Percentiles rank a stretch among this genome's conserved stretches.
Conservation (phyloP, 2,329 filamentous ascomycete genomes). For the Neofusicoccum cordaticola region DNA sequence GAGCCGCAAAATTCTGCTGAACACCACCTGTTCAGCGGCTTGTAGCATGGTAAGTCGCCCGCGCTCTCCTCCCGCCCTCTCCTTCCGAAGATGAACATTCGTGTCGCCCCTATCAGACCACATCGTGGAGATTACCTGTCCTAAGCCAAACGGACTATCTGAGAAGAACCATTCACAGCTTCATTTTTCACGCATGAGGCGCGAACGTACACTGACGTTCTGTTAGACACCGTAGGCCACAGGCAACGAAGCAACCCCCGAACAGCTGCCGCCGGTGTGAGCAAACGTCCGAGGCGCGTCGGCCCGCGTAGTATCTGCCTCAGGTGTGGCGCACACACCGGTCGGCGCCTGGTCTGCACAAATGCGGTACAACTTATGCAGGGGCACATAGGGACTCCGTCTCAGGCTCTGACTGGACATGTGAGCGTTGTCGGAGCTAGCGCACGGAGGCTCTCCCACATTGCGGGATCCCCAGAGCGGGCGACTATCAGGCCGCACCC, state of each 20-base stretch:
- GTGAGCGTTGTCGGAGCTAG: not conserved
- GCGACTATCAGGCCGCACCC: constrained; percentile 12
- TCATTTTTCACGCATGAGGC: not conserved
- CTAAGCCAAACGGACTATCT: constrained; percentile 25
- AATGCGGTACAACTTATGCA: constrained; percentile 4
- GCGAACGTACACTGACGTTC: not conserved
- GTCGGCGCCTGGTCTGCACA: not conserved
- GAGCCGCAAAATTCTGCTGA: not conserved
- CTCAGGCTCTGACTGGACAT: not conserved
- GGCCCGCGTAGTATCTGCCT: not conserved
- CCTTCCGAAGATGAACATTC: constrained; percentile 30
- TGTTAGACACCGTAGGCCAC: not conserved
- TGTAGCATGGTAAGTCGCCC: constrained; percentile 1
- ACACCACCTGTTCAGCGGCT: not conserved
- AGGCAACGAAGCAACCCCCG: not conserved
- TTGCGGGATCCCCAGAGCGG: constrained; percentile 13
- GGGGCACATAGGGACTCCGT: not conserved
- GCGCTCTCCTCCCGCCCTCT: not conserved
- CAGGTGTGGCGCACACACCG: not conserved
- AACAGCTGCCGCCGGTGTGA: not conserved
- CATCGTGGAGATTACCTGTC: constrained; percentile 23
- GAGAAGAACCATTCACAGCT: constrained; percentile 6
- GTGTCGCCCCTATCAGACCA: constrained; percentile 29
- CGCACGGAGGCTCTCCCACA: constrained; percentile 4
- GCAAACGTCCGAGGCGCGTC: not conserved